These are phyloP conservation scores for Apophysomyces sp. DNA, from an alignment of 371 early-diverging fungal species.

Conservation along the genomic window DNA sequence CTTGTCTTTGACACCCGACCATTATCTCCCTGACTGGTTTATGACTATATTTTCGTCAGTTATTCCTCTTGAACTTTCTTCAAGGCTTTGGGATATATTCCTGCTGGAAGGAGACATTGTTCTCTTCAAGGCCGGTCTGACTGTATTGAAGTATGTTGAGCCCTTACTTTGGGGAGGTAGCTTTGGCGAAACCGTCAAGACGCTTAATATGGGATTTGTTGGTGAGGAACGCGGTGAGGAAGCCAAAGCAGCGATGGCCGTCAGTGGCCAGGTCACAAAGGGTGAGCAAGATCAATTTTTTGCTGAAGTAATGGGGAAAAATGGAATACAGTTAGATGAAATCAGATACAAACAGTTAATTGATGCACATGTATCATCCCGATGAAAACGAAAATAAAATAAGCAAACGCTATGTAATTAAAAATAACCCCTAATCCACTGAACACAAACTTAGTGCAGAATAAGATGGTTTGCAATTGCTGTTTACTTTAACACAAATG, in stretches of 20 bases:
- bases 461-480: no score
- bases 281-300: constrained; percentile 51
- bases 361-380: constrained; percentile 26
- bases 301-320: constrained; percentile 45
- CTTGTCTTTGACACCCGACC: constrained; percentile 46
- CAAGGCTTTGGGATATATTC: constrained; percentile 50
- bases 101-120: constrained; percentile 49
- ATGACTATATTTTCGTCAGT: constrained; percentile 52
- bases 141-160: constrained; percentile 47
- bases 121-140: constrained; percentile 46
- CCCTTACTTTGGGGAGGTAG: constrained; percentile 51
- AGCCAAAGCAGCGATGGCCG: constrained; percentile 44
- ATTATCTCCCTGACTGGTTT: constrained; percentile 52
- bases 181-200: constrained; percentile 46
- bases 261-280: constrained; percentile 46
- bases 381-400: neutral
- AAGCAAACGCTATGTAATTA: no score
- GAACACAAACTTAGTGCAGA: no score
- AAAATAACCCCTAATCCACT: no score
- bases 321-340: constrained; percentile 36
- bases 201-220: constrained; percentile 28
- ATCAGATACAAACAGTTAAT: constrained; percentile 39
- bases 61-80: constrained; percentile 45
- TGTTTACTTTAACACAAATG: neutral
- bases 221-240: constrained; percentile 22